Evolutionary conservation across 495 filamentous ascomycete genomes (phyloP).

Genomic region (Sordaria brevicollis): DNA sequence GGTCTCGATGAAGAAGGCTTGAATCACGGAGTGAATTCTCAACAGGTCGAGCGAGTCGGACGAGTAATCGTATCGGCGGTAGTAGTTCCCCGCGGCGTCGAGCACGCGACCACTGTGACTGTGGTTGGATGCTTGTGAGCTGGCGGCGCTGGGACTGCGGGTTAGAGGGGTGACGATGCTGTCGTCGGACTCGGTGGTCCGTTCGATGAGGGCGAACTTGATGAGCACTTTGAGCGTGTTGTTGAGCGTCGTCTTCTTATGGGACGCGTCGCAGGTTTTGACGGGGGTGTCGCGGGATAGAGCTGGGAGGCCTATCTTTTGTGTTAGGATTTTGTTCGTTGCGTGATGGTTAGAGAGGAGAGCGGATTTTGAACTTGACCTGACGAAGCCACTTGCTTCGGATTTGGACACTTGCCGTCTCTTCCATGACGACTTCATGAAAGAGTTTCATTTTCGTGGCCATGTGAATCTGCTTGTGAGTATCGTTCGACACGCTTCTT

Average conservation of each 20-base stretch:
- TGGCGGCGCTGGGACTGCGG: slow-evolving; percentile 14
- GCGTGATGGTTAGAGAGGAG: no score
- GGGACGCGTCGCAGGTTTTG: slow-evolving; percentile 42
- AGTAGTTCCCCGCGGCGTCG: not conserved
- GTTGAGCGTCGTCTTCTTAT: slow-evolving; percentile 39
- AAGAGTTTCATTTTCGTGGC: not conserved
- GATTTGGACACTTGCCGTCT: not conserved
- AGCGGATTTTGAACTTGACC: not conserved
- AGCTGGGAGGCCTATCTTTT: slow-evolving; percentile 31
- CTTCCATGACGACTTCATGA: slow-evolving; percentile 4
- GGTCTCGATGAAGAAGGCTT: slow-evolving; percentile 65
- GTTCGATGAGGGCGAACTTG: slow-evolving; percentile 59
- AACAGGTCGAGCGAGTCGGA: slow-evolving; percentile 57
- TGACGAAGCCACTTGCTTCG: not conserved
- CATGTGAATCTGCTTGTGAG: not conserved
- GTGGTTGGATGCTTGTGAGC: slow-evolving; percentile 33
- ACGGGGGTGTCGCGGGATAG: slow-evolving; percentile 47
- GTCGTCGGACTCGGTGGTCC: slow-evolving; percentile 46
- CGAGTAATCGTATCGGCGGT: slow-evolving; percentile 33
- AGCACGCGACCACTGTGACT: slow-evolving; percentile 26
- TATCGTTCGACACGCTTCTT: not conserved
- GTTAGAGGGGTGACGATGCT: not conserved
- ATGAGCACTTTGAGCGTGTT: slow-evolving; percentile 60
- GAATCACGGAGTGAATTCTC: slow-evolving; percentile 68
- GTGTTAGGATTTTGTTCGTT: slow-evolving; percentile 1